phyloP scores from a whole-genome alignment of 2,329 filamentous ascomycete species.

The Ramichloridium luteum region DNA sequence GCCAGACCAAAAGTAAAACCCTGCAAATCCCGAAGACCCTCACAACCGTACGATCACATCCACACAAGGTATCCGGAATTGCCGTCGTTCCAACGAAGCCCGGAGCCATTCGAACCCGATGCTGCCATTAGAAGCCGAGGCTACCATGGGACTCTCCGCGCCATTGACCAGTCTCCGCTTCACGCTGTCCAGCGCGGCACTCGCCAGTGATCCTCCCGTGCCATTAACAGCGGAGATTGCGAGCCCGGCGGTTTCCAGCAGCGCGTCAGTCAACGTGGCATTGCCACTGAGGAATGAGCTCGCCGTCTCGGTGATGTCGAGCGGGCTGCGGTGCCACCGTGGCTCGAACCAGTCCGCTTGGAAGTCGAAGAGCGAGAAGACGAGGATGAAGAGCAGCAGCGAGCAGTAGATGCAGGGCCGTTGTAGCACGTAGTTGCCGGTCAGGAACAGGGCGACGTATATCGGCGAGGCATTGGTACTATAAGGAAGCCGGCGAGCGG shows the following conservation, averaged over 20 bases:
- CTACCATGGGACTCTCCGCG: constrained; percentile 24
- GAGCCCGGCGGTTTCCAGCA: constrained; percentile 55
- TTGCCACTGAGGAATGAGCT: constrained; percentile 21
- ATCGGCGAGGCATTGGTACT: constrained; percentile 37
- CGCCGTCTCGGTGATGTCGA: constrained; percentile 26
- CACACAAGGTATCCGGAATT: constrained; percentile 85
- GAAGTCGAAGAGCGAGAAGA: constrained; percentile 92
- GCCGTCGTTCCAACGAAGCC: constrained; percentile 65
- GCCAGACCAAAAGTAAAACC: too few species aligned
- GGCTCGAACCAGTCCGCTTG: constrained; percentile 86
- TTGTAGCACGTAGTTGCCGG: constrained; percentile 91
- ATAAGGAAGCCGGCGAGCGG: neutral
- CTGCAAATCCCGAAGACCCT: too few species aligned
- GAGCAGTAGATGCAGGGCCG: constrained; percentile 97
- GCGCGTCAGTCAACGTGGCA: constrained; percentile 27
- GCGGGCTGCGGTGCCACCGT: constrained; percentile 30
- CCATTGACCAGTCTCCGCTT: constrained; percentile 32
- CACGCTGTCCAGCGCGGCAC: constrained; percentile 52
- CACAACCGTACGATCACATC: constrained; percentile 58
- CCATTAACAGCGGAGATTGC: constrained; percentile 47
- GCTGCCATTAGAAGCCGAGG: constrained; percentile 40
- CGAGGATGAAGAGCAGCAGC: constrained; percentile 85
- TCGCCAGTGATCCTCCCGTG: constrained; percentile 54
- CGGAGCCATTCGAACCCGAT: constrained; percentile 78
- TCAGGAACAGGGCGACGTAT: constrained; percentile 46